Evolutionary conservation across 257 asterid species (phyloP), one percentile per base, ranked within the genome.

Genomic region (Cruciata laevipes): DNA sequence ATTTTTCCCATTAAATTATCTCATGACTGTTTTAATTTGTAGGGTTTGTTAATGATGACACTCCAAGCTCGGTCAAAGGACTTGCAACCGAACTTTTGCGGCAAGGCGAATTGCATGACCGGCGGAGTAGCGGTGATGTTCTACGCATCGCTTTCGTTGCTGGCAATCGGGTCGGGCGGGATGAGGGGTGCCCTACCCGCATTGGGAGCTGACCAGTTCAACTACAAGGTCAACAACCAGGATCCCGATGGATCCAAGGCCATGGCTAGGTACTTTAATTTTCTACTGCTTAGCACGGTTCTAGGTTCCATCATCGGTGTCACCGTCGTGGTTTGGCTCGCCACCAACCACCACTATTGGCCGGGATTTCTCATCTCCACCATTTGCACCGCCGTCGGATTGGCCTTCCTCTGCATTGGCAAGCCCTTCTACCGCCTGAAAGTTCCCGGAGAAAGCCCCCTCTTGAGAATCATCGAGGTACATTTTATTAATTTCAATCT

Each of bases 201-300:
- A 0, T 82, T 93, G 0, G 99, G 99, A 13, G 99, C 96, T 0
- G 99, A 93, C 72, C 97, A 93, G 25, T 93, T 88, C 32, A 84
- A 84, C 27, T 75, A 73, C 5, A 85, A 80, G 44, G 84, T 88
- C 47, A 84, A 84, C 27, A 75, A 74, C 2, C 84, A 80, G 52
- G 84, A 84, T 68, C 85, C 95, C 0, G 85, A 81, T 30, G 87
- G 80, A 57, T 85, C 89, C 21, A 88, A 88, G 70, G 88, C 85
- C 3, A 80, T 90, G 0, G 90, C 88, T 0, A 88, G 86, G 77
- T 93, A 90, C 78, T 93, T 93, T 81, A 93, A 93, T 62, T 90
- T 87, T 82, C 80, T 93, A 0, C 53, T 86, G 78, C 87, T 93
- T 2, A 80, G 84, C 80, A 70, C 84, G 5, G 86, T 80, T 0